Conservation (phyloP, 805 yeast genomes). For the Pichia membranifaciens region DNA sequence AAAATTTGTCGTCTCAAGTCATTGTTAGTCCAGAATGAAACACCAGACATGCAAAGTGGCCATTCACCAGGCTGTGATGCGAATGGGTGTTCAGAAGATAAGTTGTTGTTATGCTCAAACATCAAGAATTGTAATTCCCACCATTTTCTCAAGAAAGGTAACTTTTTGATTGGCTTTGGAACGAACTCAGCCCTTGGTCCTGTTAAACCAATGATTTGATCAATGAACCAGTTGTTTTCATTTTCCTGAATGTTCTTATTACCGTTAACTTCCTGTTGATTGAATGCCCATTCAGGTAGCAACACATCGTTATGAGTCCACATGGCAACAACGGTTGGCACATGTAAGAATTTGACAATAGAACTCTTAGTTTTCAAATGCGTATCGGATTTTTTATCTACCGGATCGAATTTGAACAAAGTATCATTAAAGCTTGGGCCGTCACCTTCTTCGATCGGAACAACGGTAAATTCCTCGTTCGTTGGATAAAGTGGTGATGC, state of each 20-base stretch:
- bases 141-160: conserved; percentile 84
- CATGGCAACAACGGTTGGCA: conserved; percentile 83
- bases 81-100: conserved; percentile 87
- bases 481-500: conserved; percentile 90
- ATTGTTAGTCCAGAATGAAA: conserved; percentile 89
- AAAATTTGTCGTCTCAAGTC: conserved; percentile 68
- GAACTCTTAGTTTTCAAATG: conserved; percentile 65
- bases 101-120: conserved; percentile 88
- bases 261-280: conserved; percentile 92
- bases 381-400: conserved; percentile 45
- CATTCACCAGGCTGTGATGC: conserved; percentile 88
- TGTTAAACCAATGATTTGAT: conserved; percentile 56
- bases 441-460: conserved; percentile 52
- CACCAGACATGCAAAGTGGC: conserved; percentile 89
- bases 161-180: conserved; percentile 54
- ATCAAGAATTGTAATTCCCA: conserved; percentile 78
- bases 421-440: conserved; percentile 59
- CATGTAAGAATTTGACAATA: conserved; percentile 67
- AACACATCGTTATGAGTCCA: conserved; percentile 84
- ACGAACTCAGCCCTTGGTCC: conserved; percentile 59
- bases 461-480: conserved; percentile 89
- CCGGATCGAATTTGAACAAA: conserved; percentile 64
- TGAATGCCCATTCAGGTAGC: conserved; percentile 93
- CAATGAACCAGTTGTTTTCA: conserved; percentile 72
- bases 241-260: conserved; percentile 70